Conservation (phyloP, 148 eudicot genomes). For the Cornus controversa region DNA sequence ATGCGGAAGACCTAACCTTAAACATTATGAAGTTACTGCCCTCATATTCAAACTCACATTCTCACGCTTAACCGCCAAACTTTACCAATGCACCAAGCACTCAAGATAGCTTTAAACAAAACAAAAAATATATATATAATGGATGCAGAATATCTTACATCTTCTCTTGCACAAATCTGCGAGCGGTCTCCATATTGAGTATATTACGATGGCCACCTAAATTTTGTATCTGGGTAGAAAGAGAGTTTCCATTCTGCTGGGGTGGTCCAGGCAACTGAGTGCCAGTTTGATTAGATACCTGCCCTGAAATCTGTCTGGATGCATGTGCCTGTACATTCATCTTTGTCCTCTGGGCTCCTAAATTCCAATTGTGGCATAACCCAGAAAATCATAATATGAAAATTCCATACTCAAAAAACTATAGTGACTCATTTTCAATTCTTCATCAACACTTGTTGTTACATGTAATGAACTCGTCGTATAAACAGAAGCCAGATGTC, state of each 20-base stretch:
- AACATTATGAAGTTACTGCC: not conserved
- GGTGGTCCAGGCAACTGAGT: slow-evolving; percentile 40
- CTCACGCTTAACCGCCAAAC: too few species aligned
- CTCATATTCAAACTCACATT: not conserved
- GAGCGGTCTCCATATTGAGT: slow-evolving; percentile 40
- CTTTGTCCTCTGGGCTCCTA: slow-evolving; percentile 14
- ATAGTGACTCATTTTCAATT: not conserved
- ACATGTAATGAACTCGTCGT: not conserved
- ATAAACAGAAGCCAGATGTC: not conserved
- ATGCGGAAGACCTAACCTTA: not conserved
- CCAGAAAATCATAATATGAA: not conserved
- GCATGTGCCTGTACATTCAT: slow-evolving; percentile 53
- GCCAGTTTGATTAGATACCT: slow-evolving; percentile 53
- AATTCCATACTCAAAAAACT: not conserved
- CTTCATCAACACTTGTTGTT: slow-evolving; percentile 8
- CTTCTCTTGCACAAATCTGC: slow-evolving; percentile 52
- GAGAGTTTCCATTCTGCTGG: slow-evolving; percentile 52
- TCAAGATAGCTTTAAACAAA: not conserved
- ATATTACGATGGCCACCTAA: slow-evolving; percentile 36
- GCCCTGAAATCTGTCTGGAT: slow-evolving; percentile 71
- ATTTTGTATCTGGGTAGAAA: slow-evolving; percentile 47
- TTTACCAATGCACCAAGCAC: not conserved
- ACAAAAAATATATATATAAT: not conserved
- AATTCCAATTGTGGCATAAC: not conserved
- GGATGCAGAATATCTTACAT: slow-evolving; percentile 51